Conservation (phyloP, 2,329 filamentous ascomycete genomes). For the Escovopsis weberi region DNA sequence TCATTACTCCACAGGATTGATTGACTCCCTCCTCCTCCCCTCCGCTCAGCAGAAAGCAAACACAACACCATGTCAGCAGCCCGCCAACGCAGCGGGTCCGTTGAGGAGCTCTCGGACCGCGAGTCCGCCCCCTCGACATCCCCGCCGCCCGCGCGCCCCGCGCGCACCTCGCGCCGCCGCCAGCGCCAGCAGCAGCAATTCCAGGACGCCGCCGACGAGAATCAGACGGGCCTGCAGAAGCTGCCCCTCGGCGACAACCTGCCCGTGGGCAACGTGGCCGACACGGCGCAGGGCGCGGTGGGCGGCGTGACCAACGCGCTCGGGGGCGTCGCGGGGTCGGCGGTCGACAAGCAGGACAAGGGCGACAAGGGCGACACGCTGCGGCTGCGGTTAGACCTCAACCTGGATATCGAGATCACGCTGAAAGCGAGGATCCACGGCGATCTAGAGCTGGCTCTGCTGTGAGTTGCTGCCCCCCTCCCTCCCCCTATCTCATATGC, state of each 20-base stretch:
- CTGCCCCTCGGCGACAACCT: constrained; percentile 21
- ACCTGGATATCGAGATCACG: constrained; percentile 67
- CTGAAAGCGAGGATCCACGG: constrained; percentile 68
- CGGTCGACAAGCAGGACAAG: constrained; percentile 17
- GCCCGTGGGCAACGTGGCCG: constrained; percentile 21
- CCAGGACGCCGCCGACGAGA: not conserved
- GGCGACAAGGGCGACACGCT: constrained; percentile 30
- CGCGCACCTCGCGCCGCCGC: constrained; percentile 2
- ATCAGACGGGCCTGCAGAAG: not conserved
- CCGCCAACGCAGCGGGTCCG: not conserved
- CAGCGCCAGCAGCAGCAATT: not conserved
- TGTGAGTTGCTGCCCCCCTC: constrained; percentile 32
- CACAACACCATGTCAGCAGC: not conserved
- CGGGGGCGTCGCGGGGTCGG: constrained; percentile 24
- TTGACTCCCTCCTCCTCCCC: too few relatives aligned
- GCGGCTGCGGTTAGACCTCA: constrained; percentile 53
- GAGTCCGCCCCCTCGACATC: not conserved
- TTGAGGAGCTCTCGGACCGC: not conserved
- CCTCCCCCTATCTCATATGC: not conserved
- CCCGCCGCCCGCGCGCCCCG: not conserved
- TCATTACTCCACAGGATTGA: too few relatives aligned
- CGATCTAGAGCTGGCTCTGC: constrained; percentile 57
- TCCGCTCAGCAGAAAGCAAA: too few relatives aligned
- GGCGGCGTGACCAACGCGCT: constrained; percentile 26
- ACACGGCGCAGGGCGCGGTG: constrained; percentile 22